phyloP scores from a whole-genome alignment of 768 basidiomycete genomes.

The Auriscalpium microsporum region DNA sequence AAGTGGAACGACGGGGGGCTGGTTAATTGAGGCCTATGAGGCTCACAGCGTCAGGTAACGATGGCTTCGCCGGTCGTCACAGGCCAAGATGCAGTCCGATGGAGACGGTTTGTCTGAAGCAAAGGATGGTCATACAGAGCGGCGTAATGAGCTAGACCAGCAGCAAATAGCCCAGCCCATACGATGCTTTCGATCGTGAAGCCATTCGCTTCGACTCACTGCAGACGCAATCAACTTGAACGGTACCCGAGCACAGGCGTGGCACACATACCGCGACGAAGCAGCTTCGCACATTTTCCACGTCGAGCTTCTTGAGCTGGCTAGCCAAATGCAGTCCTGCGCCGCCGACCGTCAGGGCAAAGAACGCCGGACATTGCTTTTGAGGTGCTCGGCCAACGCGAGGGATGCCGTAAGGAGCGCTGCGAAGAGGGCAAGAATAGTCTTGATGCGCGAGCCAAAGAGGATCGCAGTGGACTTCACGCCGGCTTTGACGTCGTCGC shows the following conservation, averaged over 20 bases:
- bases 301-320: constrained; percentile 4
- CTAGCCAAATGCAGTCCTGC: neutral
- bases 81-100: no score
- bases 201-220: constrained; percentile 8
- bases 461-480: constrained; percentile 57
- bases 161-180: constrained; percentile 1
- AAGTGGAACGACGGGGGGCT: no score
- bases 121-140: no score
- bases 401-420: constrained; percentile 18
- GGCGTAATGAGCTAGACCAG: no score
- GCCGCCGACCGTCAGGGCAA: constrained; percentile 2
- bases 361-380: constrained; percentile 16
- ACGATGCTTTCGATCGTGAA: constrained; percentile 1
- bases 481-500: constrained; percentile 47
- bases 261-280: neutral
- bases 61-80: no score
- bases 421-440: constrained; percentile 36
- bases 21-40: no score
- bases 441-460: constrained; percentile 38
- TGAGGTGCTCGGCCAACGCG: constrained; percentile 20
- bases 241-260: no score
- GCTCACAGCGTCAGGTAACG: no score
- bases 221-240: neutral
- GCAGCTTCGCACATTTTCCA: constrained; percentile 3
- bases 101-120: no score